These are phyloP conservation scores for Blastobotrys persicus DNA, from an alignment of 1,139 yeast genomes.

Conservation along the genomic window DNA sequence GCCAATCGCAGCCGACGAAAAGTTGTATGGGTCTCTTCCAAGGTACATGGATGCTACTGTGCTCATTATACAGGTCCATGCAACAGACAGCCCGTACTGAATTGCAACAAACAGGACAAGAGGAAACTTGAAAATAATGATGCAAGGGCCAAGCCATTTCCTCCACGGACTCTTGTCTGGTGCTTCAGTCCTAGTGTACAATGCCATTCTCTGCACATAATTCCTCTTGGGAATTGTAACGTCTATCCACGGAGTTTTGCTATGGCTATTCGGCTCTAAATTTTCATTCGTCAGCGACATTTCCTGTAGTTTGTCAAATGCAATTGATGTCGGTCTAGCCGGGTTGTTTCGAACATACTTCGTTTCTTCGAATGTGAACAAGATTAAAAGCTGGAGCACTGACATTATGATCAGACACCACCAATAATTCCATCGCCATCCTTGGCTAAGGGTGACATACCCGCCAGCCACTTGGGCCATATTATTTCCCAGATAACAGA, in stretches of 20 bases:
- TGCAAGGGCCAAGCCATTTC: conserved; percentile 26
- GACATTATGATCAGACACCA: conserved; percentile 47
- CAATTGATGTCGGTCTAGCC: conserved; percentile 12
- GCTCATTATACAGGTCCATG: conserved; percentile 22
- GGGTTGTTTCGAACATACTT: conserved; percentile 38
- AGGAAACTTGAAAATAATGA: conserved; percentile 19
- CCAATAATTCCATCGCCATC: conserved; percentile 52
- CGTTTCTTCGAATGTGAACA: conserved; percentile 49
- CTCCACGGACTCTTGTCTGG: conserved; percentile 26
- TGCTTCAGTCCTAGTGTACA: conserved; percentile 19
- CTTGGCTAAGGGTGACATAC: conserved; percentile 46
- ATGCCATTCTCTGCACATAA: conserved; percentile 11
- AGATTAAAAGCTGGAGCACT: conserved; percentile 44
- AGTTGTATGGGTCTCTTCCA: conserved; percentile 19
- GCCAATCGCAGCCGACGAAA: conserved; percentile 19
- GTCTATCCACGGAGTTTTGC: conserved; percentile 15
- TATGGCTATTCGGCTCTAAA: neutral
- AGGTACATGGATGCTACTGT: conserved; percentile 18
- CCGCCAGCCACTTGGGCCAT: conserved; percentile 51
- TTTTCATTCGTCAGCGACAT: conserved; percentile 2
- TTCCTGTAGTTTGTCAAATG: conserved; percentile 2
- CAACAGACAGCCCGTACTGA: conserved; percentile 20
- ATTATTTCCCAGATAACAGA: conserved; percentile 42
- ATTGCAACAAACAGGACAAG: conserved; percentile 20
- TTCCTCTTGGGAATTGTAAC: conserved; percentile 13